Evolutionary conservation across 306 rosid species (phyloP).

Genomic region (Prunus campanulata): DNA sequence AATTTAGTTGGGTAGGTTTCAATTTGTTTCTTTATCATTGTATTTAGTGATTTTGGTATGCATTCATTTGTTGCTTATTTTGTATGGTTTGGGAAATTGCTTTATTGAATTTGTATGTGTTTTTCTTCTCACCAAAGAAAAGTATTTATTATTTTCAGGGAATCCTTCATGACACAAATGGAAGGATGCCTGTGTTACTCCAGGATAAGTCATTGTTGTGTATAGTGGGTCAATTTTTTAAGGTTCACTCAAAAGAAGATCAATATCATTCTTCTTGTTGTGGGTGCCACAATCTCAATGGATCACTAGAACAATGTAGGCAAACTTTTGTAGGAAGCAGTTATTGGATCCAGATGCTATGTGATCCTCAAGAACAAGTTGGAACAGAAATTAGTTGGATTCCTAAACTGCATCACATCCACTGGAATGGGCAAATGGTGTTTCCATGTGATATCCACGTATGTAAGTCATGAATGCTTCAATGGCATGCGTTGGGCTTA

Average conservation of each 20-base stretch:
- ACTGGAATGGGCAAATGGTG: conserved; percentile 65
- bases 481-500: conserved; percentile 14
- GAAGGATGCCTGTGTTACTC: conserved; percentile 58
- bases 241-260: conserved; percentile 29
- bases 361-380: conserved; percentile 44
- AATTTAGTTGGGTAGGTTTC: not conserved
- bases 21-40: not conserved
- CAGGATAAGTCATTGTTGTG: conserved; percentile 63
- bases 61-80: not conserved
- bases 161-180: conserved; percentile 44
- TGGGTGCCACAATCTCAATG: conserved; percentile 44
- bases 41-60: not conserved
- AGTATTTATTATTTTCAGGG: conserved; percentile 39
- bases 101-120: not conserved
- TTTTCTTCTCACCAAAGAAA: too few species aligned
- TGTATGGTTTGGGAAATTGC: not conserved
- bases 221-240: conserved; percentile 48
- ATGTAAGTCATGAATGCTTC: conserved; percentile 74
- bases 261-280: conserved; percentile 28
- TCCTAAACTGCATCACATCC: conserved; percentile 79
- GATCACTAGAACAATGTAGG: conserved; percentile 44
- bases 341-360: conserved; percentile 50
- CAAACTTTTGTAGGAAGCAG: conserved; percentile 37
- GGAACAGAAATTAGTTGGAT: conserved; percentile 40
- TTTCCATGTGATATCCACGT: conserved; percentile 85